phyloP scores from a whole-genome alignment of 148 eudicot species.

The Heliosperma pusillum region DNA sequence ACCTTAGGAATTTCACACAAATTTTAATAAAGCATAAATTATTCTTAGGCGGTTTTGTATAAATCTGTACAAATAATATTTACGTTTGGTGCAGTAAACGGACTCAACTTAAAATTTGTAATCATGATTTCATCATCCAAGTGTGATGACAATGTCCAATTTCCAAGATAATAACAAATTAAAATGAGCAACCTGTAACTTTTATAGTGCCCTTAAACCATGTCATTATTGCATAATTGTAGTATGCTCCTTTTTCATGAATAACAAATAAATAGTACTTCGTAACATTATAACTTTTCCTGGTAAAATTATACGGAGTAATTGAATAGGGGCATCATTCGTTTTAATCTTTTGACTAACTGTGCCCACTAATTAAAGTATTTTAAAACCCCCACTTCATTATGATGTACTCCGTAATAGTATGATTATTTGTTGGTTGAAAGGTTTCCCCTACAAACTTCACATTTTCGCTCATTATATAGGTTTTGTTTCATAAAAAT shows the following conservation, averaged over 20 bases:
- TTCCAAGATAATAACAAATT: background rate
- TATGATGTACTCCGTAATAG: background rate
- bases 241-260: background rate
- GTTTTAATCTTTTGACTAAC: background rate
- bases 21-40: no score
- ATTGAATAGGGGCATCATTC: background rate
- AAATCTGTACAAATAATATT: no score
- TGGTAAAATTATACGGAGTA: no score
- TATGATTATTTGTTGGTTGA: slow-evolving; percentile 25
- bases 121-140: background rate
- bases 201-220: slow-evolving; percentile 1
- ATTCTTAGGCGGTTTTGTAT: no score
- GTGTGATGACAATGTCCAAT: background rate
- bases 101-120: no score
- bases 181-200: background rate
- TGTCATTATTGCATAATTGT: slow-evolving; percentile 16
- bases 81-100: no score
- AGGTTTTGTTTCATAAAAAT: no score
- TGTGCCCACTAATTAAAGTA: slow-evolving; percentile 28
- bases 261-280: slow-evolving; percentile 8
- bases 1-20: no score
- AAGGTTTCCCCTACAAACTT: slow-evolving; percentile 8
- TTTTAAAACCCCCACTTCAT: slow-evolving; percentile 19
- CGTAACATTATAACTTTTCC: background rate
- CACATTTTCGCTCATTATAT: no score